Conservation (phyloP, 192 early-diverging fungal species). For the Backusella australiensis region DNA sequence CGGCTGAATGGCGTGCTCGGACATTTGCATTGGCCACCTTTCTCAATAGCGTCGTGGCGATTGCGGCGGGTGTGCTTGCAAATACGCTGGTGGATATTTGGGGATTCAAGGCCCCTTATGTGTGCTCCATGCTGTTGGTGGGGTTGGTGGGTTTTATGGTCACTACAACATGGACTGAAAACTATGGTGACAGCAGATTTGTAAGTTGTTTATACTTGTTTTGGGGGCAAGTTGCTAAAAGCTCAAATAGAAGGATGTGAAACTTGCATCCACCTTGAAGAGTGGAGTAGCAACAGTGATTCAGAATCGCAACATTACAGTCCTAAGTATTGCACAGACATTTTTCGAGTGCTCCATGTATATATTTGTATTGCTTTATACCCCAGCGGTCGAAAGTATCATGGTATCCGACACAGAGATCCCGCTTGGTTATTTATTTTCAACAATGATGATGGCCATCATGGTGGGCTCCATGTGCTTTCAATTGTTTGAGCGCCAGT, state of each 20-base stretch:
- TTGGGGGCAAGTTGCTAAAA: background rate
- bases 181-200: slow-evolving; percentile 54
- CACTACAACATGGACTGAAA: slow-evolving; percentile 64
- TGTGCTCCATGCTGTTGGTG: slow-evolving; percentile 54
- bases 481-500: slow-evolving; percentile 30
- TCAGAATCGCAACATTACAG: slow-evolving; percentile 36
- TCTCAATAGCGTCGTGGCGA: slow-evolving; percentile 70
- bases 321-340: slow-evolving; percentile 55
- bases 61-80: slow-evolving; percentile 61
- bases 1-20: slow-evolving; percentile 46
- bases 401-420: slow-evolving; percentile 7
- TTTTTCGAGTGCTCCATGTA: slow-evolving; percentile 67
- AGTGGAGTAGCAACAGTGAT: background rate
- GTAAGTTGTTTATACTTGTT: background rate
- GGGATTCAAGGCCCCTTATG: slow-evolving; percentile 63
- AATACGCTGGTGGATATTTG: slow-evolving; percentile 54
- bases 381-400: slow-evolving; percentile 49
- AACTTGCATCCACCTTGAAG: slow-evolving; percentile 14
- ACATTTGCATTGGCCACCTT: slow-evolving; percentile 68
- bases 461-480: slow-evolving; percentile 53
- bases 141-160: slow-evolving; percentile 50
- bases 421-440: slow-evolving; percentile 52
- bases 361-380: slow-evolving; percentile 60
- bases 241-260: background rate
- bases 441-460: slow-evolving; percentile 52